Evolutionary conservation across 495 filamentous ascomycete genomes (phyloP), one percentile per base, ranked within the genome.

Genomic region (Penicillium cataractarum): DNA sequence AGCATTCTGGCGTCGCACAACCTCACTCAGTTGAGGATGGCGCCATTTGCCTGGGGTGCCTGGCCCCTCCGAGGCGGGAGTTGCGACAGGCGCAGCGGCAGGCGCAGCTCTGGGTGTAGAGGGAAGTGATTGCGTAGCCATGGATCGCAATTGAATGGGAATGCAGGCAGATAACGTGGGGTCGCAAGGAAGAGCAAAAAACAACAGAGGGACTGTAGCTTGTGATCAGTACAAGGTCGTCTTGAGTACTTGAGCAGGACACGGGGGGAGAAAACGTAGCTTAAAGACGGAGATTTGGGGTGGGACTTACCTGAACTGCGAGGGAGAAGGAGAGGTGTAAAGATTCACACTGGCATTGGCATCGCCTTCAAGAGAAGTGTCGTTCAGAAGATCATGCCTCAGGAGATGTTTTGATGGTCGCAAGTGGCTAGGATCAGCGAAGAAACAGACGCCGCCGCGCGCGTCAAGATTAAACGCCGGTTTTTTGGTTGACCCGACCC

Each of bases 1-100:
- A 21, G 86, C 87, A 74, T 87, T 86, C 60, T 90, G 90, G 31
- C 93, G 87, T 55, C 82, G 82, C 15, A 87, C 82, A 64, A 97
- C 90, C 72, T 96, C 92, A 63, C 89, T 79, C 52, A 96, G 77
- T 31, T 86, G 85, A 5, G 93, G 93, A 74, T 97, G 93, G 62
- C 85, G 84, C 93, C 93, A 97, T 76, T 89, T 91, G 53, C 93
- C 93, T 15, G 92, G 86, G 8, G 83, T 81, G 15, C 79, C 81
- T n/a, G 82, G 79, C 62, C 71, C 81, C 76, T 79, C 80, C 6
- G 75, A 62, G 8, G 66, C 71, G 58, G 77, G 82, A 77, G 71
- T 72, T 69, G 71, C 48, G 80, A 66, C 72, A 82, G 51, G 51
- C 51, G 51, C 51, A 6, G 51, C 29, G 32, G 24, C n/a, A 24